These are phyloP conservation scores for Rhodamnia argentea DNA, from an alignment of 345 rosid species.

Conservation along the genomic window DNA sequence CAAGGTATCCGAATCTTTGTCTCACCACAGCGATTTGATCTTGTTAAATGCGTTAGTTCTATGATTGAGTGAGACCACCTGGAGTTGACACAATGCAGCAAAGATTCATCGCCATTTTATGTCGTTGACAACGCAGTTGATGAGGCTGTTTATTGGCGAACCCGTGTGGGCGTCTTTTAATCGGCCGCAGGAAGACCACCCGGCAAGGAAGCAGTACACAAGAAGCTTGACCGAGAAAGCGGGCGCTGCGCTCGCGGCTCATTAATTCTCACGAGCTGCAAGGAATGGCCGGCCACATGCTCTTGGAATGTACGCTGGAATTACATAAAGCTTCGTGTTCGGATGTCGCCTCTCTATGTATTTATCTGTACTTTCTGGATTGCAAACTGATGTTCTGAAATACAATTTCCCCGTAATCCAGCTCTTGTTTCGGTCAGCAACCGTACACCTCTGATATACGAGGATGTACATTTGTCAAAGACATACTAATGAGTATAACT, in stretches of 20 bases:
- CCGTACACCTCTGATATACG: not conserved
- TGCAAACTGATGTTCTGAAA: not conserved
- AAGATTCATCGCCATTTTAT: not conserved
- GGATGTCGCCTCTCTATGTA: not conserved
- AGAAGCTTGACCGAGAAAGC: slow-evolving; percentile 26
- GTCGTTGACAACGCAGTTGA: slow-evolving; percentile 29
- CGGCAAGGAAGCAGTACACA: slow-evolving; percentile 57
- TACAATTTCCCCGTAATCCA: not conserved
- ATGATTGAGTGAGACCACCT: not conserved
- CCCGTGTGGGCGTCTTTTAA: slow-evolving; percentile 76
- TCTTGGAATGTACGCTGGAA: not conserved
- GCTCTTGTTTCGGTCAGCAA: not conserved
- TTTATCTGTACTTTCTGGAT: not conserved
- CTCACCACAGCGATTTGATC: fast-evolving
- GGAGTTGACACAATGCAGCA: not conserved
- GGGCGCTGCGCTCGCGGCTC: slow-evolving; percentile 30
- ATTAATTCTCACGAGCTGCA: not conserved
- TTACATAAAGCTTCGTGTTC: not conserved
- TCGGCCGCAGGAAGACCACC: slow-evolving; percentile 83
- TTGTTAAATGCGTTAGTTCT: not conserved
- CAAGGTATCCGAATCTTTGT: slow-evolving; percentile 31
- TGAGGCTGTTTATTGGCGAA: slow-evolving; percentile 82
- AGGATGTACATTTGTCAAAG: not conserved
- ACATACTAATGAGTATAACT: not conserved
- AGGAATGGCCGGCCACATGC: not conserved